Conservation (phyloP, 176 grass and related monocot species). For the Eremochloa ophiuroides region DNA sequence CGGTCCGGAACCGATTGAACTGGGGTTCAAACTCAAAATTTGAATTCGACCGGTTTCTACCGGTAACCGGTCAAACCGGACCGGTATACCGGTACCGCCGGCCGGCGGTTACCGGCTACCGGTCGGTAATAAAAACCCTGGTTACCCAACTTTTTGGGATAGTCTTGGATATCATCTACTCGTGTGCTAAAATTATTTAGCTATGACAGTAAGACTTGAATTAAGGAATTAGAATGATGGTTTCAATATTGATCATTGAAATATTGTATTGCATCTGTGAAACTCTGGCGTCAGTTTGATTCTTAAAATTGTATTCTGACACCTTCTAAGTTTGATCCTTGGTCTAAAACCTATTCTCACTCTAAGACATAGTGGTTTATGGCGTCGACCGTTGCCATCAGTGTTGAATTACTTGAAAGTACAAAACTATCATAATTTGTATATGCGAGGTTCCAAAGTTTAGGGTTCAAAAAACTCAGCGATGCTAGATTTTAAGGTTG, state of each 20-base stretch:
- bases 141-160: not conserved
- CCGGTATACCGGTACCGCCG: no score
- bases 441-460: not conserved
- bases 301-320: not conserved
- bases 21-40: no score
- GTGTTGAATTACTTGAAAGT: not conserved
- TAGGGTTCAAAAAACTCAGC: not conserved
- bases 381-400: not conserved
- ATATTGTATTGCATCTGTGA: not conserved
- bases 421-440: not conserved
- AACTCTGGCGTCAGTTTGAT: not conserved
- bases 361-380: not conserved
- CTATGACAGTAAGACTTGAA: not conserved
- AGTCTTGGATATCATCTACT: not conserved
- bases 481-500: not conserved
- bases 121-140: no score
- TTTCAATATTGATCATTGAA: not conserved
- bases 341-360: not conserved
- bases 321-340: not conserved
- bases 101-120: no score
- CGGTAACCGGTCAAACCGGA: no score
- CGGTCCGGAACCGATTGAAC: no score
- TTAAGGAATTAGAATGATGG: not conserved
- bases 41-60: no score
- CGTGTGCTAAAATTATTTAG: not conserved